These are phyloP conservation scores for Pseudozyma sp. DNA, from an alignment of 1,284 basidiomycete species.

Conservation along the genomic window DNA sequence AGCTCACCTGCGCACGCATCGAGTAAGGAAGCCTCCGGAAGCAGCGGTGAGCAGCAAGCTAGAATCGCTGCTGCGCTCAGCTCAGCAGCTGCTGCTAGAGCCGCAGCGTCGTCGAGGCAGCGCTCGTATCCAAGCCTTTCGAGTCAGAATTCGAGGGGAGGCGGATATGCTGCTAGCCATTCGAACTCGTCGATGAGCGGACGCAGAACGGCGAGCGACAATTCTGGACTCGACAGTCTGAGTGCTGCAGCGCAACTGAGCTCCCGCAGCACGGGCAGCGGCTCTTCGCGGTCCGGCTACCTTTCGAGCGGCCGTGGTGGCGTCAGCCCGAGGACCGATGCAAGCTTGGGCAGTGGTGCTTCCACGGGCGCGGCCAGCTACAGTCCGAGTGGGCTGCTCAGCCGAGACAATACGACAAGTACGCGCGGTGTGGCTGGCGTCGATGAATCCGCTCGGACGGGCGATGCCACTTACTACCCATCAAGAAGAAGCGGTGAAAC, in stretches of 20 bases:
- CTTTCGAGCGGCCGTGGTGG: constrained; percentile 25
- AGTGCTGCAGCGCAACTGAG: constrained; percentile 37
- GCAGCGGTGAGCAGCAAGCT: constrained; percentile 34
- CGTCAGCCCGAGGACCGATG: constrained; percentile 38
- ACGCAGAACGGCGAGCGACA: constrained; percentile 28
- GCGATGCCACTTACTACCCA: constrained; percentile 12
- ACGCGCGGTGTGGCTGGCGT: constrained; percentile 19
- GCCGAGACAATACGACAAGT: constrained; percentile 43
- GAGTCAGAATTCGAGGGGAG: constrained; percentile 31
- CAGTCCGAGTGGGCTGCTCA: constrained; percentile 40
- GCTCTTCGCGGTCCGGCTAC: constrained; percentile 28
- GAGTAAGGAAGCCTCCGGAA: constrained; percentile 35
- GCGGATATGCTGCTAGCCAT: constrained; percentile 45
- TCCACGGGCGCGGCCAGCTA: constrained; percentile 58
- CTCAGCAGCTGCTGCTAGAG: not conserved
- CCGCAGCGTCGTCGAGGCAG: not conserved
- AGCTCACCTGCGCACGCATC: constrained; percentile 26
- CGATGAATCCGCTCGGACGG: constrained; percentile 8
- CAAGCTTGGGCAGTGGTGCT: constrained; percentile 26
- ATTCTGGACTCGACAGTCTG: constrained; percentile 41
- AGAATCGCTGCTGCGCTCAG: not conserved
- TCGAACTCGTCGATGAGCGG: constrained; percentile 34
- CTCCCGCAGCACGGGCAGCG: constrained; percentile 36
- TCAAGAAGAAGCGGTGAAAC: constrained; percentile 10
- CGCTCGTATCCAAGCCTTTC: constrained; percentile 33